Percentiles rank a stretch among this genome's conserved stretches.
phyloP scores from a whole-genome alignment of 257 asterid species.

The Nicotiana undulata region DNA sequence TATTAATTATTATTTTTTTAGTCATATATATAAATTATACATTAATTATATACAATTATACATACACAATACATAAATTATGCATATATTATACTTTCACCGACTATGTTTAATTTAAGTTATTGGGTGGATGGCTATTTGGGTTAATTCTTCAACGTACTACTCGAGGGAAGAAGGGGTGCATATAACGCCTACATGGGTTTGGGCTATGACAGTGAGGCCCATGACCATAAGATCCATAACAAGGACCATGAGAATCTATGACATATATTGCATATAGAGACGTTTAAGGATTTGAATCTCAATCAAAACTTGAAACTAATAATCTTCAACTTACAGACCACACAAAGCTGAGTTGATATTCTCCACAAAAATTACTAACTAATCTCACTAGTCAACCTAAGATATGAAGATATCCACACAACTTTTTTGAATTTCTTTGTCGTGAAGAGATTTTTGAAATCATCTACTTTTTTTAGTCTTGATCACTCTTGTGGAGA shows the following conservation, averaged over 20 bases:
- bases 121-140: too few species aligned
- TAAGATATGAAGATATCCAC: not conserved
- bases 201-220: not conserved
- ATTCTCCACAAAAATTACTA: not conserved
- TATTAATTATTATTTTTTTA: too few species aligned
- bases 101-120: too few species aligned
- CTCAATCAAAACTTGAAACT: not conserved
- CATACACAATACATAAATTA: too few species aligned
- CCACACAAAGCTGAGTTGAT: not conserved
- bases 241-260: not conserved
- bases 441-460: too few species aligned
- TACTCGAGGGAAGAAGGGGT: not conserved
- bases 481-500: not conserved
- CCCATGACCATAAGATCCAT: not conserved
- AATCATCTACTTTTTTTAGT: too few species aligned
- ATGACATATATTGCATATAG: not conserved
- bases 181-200: not conserved
- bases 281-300: not conserved
- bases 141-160: too few species aligned
- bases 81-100: too few species aligned
- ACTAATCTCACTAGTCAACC: not conserved
- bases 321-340: not conserved
- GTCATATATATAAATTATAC: too few species aligned
- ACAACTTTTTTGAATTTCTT: not conserved
- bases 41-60: too few species aligned